Evolutionary conservation across 1,139 yeast genomes (phyloP).

Genomic region (Debaryomyces coudertii): DNA sequence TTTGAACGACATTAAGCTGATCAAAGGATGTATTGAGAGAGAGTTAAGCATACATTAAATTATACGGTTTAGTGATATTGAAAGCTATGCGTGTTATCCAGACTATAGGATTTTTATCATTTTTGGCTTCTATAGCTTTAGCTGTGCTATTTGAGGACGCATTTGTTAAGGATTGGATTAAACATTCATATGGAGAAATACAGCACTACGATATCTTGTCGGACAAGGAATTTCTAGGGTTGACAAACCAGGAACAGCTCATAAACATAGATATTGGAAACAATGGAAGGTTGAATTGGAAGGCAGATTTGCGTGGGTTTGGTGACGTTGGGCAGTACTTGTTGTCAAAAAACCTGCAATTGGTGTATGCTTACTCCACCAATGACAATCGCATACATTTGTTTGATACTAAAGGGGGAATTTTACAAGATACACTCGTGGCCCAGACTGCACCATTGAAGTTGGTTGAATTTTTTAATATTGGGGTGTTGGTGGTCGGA

Average conservation of each 20-base stretch:
- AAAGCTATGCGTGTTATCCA: conserved; percentile 6
- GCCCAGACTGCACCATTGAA: conserved; percentile 19
- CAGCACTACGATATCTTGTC: conserved; percentile 19
- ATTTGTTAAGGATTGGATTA: conserved; percentile 38
- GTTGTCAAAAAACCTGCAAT: conserved; percentile 14
- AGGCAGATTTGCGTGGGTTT: conserved; percentile 21
- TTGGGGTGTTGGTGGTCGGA: conserved; percentile 25
- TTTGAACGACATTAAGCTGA: background rate
- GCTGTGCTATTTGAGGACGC: conserved; percentile 41
- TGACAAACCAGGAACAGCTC: conserved; percentile 29
- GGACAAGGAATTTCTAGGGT: conserved; percentile 28
- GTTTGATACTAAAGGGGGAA: conserved; percentile 24
- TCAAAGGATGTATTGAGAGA: background rate
- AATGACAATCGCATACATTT: conserved; percentile 17
- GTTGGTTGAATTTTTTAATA: conserved; percentile 19
- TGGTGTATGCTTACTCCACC: conserved; percentile 21
- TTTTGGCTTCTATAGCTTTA: conserved; percentile 13
- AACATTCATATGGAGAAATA: conserved; percentile 24
- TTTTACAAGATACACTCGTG: conserved; percentile 18
- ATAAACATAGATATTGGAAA: conserved; percentile 24
- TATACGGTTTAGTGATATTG: background rate
- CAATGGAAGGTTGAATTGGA: conserved; percentile 20
- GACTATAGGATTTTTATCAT: conserved; percentile 1
- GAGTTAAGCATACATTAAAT: background rate
- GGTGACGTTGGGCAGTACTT: conserved; percentile 13